Evolutionary conservation across 148 eudicot genomes (phyloP), one percentile per base, ranked within the genome.

Genomic region (Amaranthus cruentus): DNA sequence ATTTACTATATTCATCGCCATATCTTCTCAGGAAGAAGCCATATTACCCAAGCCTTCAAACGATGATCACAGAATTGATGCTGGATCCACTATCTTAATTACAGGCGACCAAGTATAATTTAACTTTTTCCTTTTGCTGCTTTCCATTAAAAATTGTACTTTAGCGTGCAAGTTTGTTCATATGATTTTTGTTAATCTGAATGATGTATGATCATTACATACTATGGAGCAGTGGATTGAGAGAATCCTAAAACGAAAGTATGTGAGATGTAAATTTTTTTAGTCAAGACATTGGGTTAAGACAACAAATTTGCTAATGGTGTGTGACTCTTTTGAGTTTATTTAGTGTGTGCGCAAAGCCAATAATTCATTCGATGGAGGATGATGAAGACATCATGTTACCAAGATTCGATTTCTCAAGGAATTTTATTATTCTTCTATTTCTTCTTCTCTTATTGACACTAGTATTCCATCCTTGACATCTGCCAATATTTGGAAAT

Each of bases 91-190:
- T 60, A 74, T 89, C 79, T 82, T 92, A 80, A 87, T 92, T 82
- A 90, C 95, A 73, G 88, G 86, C 83, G 97, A 92, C 80, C 94
- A 91, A 87, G 97, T 91, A 91, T 78, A 76, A 70, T 18, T 18
- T 58, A 70, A 71, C 69, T 81, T 77, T 54, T 74, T 54, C 73
- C 75, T 69, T 64, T 53, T 68, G 18, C 50, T 47, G 53, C 8
- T 80, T 66, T 58, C 43, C 10, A n/a, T 69, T 65, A 51, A 70
- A 21, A 5, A 49, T 69, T 47, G 49, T 69, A 44, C 10, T 70
- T 46, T 18, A 57, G 50, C 70, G 51, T 57, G 44, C 47, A 68
- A 62, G 4, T 69, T n/a, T 55, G 15, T 5, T 58, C 6, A 46
- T 47, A 14, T 65, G 54, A 43, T 42, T 7, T 59, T 59, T 15